Evolutionary conservation across 768 basidiomycete genomes (phyloP).

Genomic region (Psilocybe azurescens): DNA sequence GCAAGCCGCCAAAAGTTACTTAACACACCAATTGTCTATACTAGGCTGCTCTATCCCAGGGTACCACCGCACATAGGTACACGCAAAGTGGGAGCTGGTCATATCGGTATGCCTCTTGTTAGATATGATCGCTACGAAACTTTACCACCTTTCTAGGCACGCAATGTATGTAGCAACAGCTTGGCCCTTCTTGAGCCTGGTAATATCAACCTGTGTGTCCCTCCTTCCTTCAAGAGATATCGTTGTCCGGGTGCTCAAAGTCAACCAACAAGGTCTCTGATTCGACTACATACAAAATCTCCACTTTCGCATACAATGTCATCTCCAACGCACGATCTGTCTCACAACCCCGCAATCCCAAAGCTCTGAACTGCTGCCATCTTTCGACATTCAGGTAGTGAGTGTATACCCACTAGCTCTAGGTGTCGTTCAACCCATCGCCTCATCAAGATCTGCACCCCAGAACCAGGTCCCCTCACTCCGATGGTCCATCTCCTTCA

Average conservation of each 20-base stretch:
- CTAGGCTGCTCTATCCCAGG: too few relatives aligned
- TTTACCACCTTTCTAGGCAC: too few relatives aligned
- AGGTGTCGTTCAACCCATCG: constrained; percentile 18
- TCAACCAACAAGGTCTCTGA: constrained; percentile 7
- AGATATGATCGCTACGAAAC: too few relatives aligned
- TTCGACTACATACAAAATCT: constrained; percentile 29
- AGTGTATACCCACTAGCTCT: constrained; percentile 49
- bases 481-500: constrained; percentile 14
- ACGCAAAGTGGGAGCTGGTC: too few relatives aligned
- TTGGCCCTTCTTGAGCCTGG: too few relatives aligned
- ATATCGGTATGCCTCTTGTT: too few relatives aligned
- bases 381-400: constrained; percentile 43
- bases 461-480: not conserved
- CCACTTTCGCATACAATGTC: constrained; percentile 50
- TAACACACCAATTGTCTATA: too few relatives aligned
- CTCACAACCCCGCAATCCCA: constrained; percentile 16
- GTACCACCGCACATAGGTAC: too few relatives aligned
- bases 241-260: constrained; percentile 39
- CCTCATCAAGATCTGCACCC: constrained; percentile 8
- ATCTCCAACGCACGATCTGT: constrained; percentile 47
- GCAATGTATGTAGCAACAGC: too few relatives aligned
- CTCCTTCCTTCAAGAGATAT: constrained; percentile 40
- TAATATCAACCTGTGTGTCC: too few relatives aligned
- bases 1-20: too few relatives aligned
- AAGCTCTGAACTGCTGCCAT: constrained; percentile 13